Conservation (phyloP, 2,329 filamentous ascomycete species). For the Nemania diffusa region DNA sequence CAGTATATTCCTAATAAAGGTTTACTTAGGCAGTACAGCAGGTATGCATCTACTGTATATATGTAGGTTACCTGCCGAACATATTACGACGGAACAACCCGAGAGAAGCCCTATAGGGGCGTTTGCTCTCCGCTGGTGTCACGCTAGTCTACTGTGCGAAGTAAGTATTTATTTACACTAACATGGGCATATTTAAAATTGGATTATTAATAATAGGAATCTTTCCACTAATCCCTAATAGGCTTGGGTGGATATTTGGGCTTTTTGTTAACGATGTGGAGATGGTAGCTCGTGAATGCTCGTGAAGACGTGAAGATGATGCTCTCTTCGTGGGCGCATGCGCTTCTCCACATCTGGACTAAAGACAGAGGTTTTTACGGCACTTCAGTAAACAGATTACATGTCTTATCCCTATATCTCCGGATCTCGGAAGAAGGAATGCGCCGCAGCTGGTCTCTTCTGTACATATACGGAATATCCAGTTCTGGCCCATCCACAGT, state of each 20-base stretch:
- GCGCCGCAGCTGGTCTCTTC: no score
- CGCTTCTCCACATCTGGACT: background rate
- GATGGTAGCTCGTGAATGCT: background rate
- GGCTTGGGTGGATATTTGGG: constrained; percentile 3
- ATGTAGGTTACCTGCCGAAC: no score
- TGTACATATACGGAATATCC: no score
- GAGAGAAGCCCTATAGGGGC: background rate
- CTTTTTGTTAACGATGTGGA: constrained; percentile 16
- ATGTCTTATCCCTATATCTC: background rate
- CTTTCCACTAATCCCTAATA: constrained; percentile 21
- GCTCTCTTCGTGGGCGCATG: background rate
- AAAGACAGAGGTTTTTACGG: background rate
- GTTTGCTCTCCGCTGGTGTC: background rate
- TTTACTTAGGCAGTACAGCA: no score
- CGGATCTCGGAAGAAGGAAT: no score
- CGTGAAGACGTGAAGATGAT: constrained; percentile 26
- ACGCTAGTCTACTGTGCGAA: background rate
- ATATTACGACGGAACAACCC: background rate
- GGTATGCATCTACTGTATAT: no score
- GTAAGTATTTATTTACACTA: background rate
- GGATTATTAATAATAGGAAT: background rate
- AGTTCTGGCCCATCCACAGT: no score
- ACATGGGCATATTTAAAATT: constrained; percentile 19
- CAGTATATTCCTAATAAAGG: no score
- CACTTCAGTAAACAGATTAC: background rate